Conservation (phyloP, 257 asterid genomes). For the Coffea canephora region DNA sequence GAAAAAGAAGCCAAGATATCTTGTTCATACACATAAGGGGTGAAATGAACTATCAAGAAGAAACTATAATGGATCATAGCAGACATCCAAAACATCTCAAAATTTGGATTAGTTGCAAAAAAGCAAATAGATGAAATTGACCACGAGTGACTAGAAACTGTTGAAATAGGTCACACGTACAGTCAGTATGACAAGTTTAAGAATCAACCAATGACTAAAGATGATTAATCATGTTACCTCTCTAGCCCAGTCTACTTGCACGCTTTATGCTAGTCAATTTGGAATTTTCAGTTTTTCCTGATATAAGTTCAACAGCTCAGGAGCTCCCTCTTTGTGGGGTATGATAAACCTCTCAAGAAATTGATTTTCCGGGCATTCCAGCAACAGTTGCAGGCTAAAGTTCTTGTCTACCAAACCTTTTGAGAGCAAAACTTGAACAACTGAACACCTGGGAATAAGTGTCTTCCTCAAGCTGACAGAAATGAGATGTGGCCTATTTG, state of each 20-base stretch:
- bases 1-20: not conserved
- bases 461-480: constrained; percentile 6
- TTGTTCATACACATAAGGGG: not conserved
- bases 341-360: constrained; percentile 24
- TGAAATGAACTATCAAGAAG: no score
- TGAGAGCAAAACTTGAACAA: constrained; percentile 25
- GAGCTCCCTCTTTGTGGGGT: constrained; percentile 15
- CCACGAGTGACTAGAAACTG: no score
- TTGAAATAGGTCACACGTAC: no score
- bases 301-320: constrained; percentile 16
- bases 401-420: constrained; percentile 25
- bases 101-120: not conserved
- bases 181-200: no score
- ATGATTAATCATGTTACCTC: not conserved
- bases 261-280: not conserved
- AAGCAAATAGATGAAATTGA: not conserved
- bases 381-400: not conserved
- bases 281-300: constrained; percentile 5
- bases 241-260: no score
- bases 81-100: not conserved
- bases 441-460: constrained; percentile 26
- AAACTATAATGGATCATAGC: not conserved
- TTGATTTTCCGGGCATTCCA: not conserved
- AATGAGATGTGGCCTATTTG: not conserved
- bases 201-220: not conserved